A percentile compares a stretch with the other conserved stretches of the same genome.
phyloP scores from a whole-genome alignment of 306 rosid genomes.

The Lathyrus oleraceus region DNA sequence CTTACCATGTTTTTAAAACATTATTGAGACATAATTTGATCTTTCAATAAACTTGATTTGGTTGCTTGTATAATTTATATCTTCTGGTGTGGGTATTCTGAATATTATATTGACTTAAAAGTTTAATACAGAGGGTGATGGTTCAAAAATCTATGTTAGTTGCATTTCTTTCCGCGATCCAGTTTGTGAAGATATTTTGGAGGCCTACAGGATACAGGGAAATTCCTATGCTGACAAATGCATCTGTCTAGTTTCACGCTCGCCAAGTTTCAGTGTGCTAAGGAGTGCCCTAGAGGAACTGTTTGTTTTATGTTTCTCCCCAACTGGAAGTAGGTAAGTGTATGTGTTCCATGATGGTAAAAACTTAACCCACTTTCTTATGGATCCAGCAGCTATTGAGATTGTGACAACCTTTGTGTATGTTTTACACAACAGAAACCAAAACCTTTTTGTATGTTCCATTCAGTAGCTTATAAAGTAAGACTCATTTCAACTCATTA shows the following conservation, averaged over 20 bases:
- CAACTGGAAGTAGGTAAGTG: conserved; percentile 84
- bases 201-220: conserved; percentile 81
- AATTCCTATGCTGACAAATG: conserved; percentile 97
- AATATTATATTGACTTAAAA: conserved; percentile 34
- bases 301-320: conserved; percentile 80
- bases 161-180: conserved; percentile 98
- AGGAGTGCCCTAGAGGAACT: conserved; percentile 80
- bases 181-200: conserved; percentile 86
- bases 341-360: conserved; percentile 44
- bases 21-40: conserved; percentile 23
- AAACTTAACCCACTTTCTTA: conserved; percentile 37
- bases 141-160: conserved; percentile 92
- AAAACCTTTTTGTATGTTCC: conserved; percentile 18
- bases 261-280: conserved; percentile 72
- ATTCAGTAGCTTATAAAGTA: conserved; percentile 22
- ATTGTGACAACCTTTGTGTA: conserved; percentile 9
- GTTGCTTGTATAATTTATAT: conserved; percentile 25
- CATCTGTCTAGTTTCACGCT: conserved; percentile 95
- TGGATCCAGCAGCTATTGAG: conserved; percentile 33
- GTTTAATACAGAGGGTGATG: conserved; percentile 88
- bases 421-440: conserved; percentile 24
- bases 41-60: conserved; percentile 30
- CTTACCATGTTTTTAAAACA: background rate
- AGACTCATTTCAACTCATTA: background rate
- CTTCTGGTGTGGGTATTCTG: conserved; percentile 29